Evolutionary conservation across 2,329 filamentous ascomycete species (phyloP), one percentile per base, ranked within the genome.

Genomic region (Penicillium griseofulvum): DNA sequence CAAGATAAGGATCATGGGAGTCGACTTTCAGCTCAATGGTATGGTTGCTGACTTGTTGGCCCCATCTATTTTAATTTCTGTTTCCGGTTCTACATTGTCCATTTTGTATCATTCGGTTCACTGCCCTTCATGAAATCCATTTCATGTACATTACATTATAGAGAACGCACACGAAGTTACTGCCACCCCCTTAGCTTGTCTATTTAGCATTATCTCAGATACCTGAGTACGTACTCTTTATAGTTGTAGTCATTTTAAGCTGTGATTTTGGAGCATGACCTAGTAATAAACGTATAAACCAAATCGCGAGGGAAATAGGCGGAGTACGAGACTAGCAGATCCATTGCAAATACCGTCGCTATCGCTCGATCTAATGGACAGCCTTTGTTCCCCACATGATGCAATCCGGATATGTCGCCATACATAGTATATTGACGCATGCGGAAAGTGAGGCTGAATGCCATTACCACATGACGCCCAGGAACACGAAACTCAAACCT

Each of bases 351-450:
- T 2, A 39, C 11, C 6, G 12, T 22, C 22, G 16, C 14, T 12
- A 26, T 36, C 8, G 8, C 19, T 24, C 19, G 24, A 39, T 39
- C 3, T 19, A 29, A 49, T 28, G 12, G 17, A n/a, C 17, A 33
- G 11, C 7, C 33, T 10, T 5, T 9, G 2, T n/a, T 16, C 33
- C 36, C 36, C 17, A n/a, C 28, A 34, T 19, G 17, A 8, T 22
- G 19, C 1, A 22, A 41, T 42, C 26, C 28, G 36, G 26, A 22
- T 12, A 17, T 11, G 17, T 33, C 14, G 28, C 48, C 48, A 49
- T n/a, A n/a, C n/a, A n/a, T n/a, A n/a, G n/a, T n/a, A 24, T 24
- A 11, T 41, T 9, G 47, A 49, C 47, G 48, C 37, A 50, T 50
- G 37, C 48, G 37, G 48, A 50, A 50, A 29, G 19, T 34, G 19